These are phyloP conservation scores for Dioscorea alata DNA, from an alignment of 106 monocot species.

Conservation along the genomic window DNA sequence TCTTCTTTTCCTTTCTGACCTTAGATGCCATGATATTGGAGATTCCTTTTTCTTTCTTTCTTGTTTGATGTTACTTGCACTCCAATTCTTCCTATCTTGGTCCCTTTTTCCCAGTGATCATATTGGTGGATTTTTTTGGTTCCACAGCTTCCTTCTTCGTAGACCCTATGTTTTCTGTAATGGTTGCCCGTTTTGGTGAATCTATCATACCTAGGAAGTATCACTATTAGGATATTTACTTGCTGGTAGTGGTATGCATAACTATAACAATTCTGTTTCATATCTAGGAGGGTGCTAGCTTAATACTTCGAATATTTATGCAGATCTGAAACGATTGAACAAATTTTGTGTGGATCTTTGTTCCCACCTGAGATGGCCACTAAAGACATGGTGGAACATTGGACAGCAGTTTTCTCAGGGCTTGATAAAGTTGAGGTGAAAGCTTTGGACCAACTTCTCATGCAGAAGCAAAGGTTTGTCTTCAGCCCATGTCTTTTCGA, in stretches of 20 bases:
- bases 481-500: not conserved
- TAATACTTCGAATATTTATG: not conserved
- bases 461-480: constrained; percentile 88
- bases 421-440: constrained; percentile 91
- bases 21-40: no score
- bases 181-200: no score
- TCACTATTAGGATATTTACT: no score
- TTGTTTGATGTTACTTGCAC: no score
- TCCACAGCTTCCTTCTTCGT: not conserved
- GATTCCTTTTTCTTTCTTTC: no score
- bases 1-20: no score
- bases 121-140: not conserved
- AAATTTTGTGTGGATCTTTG: constrained; percentile 61
- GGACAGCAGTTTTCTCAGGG: constrained; percentile 49
- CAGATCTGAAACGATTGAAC: constrained; percentile 83
- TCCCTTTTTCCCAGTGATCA: not conserved
- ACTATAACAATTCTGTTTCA: no score
- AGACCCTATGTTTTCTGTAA: no score
- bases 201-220: no score
- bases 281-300: no score
- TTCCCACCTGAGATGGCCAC: constrained; percentile 72
- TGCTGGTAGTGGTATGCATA: no score
- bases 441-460: constrained; percentile 83
- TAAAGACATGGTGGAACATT: constrained; percentile 73
- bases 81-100: no score